Evolutionary conservation across 1,139 yeast genomes (phyloP).

Genomic region (Maudiozyma humilis): DNA sequence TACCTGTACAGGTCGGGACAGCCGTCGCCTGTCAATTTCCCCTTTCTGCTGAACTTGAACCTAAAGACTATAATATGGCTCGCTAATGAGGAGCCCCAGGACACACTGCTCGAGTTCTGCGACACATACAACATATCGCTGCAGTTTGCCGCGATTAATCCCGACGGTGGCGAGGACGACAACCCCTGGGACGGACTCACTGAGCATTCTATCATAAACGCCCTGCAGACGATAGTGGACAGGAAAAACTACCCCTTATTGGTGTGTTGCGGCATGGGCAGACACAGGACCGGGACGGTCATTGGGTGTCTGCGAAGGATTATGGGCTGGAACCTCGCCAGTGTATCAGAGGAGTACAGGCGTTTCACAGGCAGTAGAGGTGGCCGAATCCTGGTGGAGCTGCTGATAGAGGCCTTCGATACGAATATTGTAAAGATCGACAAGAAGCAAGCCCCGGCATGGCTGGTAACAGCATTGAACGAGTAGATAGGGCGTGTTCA

Average conservation of each 20-base stretch:
- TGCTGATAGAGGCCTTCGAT: conserved; percentile 62
- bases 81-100: conserved; percentile 92
- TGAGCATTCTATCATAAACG: conserved; percentile 70
- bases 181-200: conserved; percentile 97
- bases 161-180: conserved; percentile 64
- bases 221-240: conserved; percentile 66
- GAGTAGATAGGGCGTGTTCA: neutral
- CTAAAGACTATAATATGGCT: conserved; percentile 84
- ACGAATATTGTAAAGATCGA: conserved; percentile 28
- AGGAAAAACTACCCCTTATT: conserved; percentile 71
- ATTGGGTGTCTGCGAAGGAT: conserved; percentile 84
- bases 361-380: conserved; percentile 90
- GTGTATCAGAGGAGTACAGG: conserved; percentile 89
- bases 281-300: conserved; percentile 94
- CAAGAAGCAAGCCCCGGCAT: conserved; percentile 26
- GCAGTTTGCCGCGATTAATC: conserved; percentile 50
- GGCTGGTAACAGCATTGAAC: conserved; percentile 25
- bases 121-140: conserved; percentile 58
- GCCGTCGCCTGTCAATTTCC: conserved; percentile 90
- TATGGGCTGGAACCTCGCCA: conserved; percentile 93
- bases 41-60: conserved; percentile 66
- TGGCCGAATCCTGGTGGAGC: conserved; percentile 83
- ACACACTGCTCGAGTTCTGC: conserved; percentile 74
- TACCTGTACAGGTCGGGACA: conserved; percentile 85
- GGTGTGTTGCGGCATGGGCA: conserved; percentile 96